Evolutionary conservation across 371 early-diverging fungal species (phyloP), one percentile per base, ranked within the genome.

Genomic region (Apophysomyces sp.): DNA sequence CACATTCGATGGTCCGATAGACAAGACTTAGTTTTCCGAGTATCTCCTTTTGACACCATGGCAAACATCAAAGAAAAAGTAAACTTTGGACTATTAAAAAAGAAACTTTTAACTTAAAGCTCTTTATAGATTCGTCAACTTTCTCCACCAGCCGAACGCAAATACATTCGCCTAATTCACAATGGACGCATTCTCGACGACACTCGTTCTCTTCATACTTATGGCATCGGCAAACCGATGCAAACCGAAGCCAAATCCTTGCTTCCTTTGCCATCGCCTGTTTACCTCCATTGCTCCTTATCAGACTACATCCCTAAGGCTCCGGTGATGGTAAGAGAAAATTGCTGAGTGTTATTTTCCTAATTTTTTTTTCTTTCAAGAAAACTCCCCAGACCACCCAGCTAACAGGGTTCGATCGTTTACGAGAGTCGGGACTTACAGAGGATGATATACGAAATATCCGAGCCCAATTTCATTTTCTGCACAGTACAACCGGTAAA

Each of bases 361-460:
- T 44, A 15, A 31, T 15, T 56, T 13, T 29, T 7, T 16, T 36
- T 30, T 27, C 9, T 55, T 18, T 52, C 9, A 55, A 74, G 75
- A 68, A 68, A 44, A 58, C 67, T 30, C 16, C 73, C 68, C 53
- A 68, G 64, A 26, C 68, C 69, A 18, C 21, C 21, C 83, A 83
- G 31, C 60, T 84, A 13, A 66, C 78, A 27, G 91, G 89, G 1
- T 89, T 91, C 67, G 89, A 91, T 66, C 73, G 91, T 16, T 62
- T 91, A 53, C 67, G 85, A 52, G 89, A 91, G 58, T 76, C 89
- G 13, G 91, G 91, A 0, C 88, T 89, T 61, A 84, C 88, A 37
- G 81, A 82, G 34, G 85, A 88, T 41, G 91, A 91, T 63, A 86
- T 91, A 30, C 74, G 76, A 34, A 76, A 80, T 40, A 76, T 91